Conservation (phyloP, 805 yeast genomes). For the Hermanozyma aechmeae region DNA sequence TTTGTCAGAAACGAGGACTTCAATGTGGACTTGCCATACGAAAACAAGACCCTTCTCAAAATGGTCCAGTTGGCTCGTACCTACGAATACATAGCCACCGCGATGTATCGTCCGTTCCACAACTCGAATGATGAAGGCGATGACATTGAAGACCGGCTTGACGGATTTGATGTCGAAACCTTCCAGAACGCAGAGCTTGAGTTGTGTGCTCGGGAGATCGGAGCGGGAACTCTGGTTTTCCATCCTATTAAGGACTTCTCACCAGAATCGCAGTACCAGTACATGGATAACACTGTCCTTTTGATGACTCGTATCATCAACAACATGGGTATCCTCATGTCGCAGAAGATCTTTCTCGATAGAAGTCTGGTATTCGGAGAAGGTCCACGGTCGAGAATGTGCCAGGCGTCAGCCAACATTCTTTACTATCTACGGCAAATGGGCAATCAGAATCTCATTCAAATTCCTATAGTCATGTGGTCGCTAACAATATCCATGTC, state of each 20-base stretch:
- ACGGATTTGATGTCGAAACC: conserved; percentile 15
- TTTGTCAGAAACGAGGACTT: conserved; percentile 30
- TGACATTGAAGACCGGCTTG: conserved; percentile 9
- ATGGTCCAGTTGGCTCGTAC: conserved; percentile 19
- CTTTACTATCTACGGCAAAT: conserved; percentile 14
- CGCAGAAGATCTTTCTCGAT: conserved; percentile 19
- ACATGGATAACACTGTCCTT: conserved; percentile 12
- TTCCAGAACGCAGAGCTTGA: conserved; percentile 18
- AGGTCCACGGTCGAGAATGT: conserved; percentile 15
- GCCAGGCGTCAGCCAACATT: conserved; percentile 17
- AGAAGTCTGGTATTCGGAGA: conserved; percentile 12
- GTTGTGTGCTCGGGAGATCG: conserved; percentile 13
- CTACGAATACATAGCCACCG: conserved; percentile 25
- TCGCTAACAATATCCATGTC: conserved; percentile 3
- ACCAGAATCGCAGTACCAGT: conserved; percentile 2
- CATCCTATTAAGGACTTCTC: conserved; percentile 1
- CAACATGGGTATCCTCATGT: conserved; percentile 15
- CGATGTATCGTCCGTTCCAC: conserved; percentile 26
- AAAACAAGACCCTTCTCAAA: conserved; percentile 16
- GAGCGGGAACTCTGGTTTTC: conserved; percentile 1
- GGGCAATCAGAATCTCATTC: conserved; percentile 11
- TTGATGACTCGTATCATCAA: conserved; percentile 19
- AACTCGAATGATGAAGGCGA: conserved; percentile 7
- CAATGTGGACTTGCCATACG: conserved; percentile 19
- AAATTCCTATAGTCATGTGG: conserved; percentile 19